Percentiles rank a stretch among this genome's conserved stretches.
Evolutionary conservation across 2,329 filamentous ascomycete genomes (phyloP).

Genomic region (Acrocalymma vagum): DNA sequence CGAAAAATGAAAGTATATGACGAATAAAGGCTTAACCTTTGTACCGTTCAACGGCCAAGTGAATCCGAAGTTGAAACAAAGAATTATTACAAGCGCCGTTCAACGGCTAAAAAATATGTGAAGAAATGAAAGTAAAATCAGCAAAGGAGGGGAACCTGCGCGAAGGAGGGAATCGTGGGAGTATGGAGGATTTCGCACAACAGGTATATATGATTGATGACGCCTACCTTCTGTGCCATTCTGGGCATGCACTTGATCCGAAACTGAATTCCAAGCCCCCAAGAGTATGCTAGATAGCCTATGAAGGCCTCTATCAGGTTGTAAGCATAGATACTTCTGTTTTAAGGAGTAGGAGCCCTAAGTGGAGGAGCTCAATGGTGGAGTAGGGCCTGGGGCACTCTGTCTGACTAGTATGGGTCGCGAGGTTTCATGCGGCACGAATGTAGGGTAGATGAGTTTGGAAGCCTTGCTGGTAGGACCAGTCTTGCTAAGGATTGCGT

Average conservation of each 20-base stretch:
- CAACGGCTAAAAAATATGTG: slow-evolving; percentile 23
- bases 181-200: no score
- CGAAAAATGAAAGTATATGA: slow-evolving; percentile 2
- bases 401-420: slow-evolving; percentile 20
- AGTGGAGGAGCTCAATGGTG: no score
- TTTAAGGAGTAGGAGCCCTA: no score
- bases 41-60: slow-evolving; percentile 40
- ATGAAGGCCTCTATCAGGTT: no score
- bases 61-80: no score
- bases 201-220: no score
- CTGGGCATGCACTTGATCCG: no score
- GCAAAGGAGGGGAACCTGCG: slow-evolving; percentile 5
- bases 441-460: slow-evolving; percentile 15
- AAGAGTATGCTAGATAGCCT: no score
- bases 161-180: slow-evolving; percentile 6
- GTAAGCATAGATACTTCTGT: no score
- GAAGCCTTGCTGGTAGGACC: slow-evolving; percentile 22
- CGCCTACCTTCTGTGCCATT: no score
- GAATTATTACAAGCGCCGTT: slow-evolving; percentile 26
- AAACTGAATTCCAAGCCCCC: no score
- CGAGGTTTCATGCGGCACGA: slow-evolving; percentile 18
- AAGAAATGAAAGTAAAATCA: slow-evolving; percentile 17
- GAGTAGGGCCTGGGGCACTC: slow-evolving; percentile 1
- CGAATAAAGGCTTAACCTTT: neutral
- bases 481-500: slow-evolving; percentile 18